Conservation (phyloP, 257 asterid genomes). For the Plectranthus barbatus region DNA sequence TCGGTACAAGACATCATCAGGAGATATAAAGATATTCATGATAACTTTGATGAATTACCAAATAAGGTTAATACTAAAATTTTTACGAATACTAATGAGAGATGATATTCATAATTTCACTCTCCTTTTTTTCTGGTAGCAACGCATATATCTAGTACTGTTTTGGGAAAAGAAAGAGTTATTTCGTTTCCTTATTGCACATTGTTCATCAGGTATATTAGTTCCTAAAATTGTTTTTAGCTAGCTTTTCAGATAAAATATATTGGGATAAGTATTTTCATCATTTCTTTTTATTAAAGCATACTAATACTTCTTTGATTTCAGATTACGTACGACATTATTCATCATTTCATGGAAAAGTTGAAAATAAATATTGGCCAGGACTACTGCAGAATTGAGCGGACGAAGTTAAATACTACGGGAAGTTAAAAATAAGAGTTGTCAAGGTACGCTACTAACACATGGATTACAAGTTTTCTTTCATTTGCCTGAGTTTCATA, state of each 20-base stretch:
- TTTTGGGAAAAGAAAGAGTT: no score
- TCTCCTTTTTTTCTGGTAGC: no score
- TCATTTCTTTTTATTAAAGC: not conserved
- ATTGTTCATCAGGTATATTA: not conserved
- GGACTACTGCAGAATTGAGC: conserved; percentile 34
- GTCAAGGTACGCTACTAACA: conserved; percentile 34
- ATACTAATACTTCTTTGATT: not conserved
- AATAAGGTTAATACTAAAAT: conserved; percentile 21
- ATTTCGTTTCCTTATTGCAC: not conserved
- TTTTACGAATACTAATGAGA: no score
- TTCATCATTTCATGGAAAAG: conserved; percentile 34
- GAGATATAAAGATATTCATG: conserved; percentile 34
- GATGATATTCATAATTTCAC: no score
- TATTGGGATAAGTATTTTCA: no score
- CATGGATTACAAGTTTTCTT: not conserved
- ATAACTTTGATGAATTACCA: conserved; percentile 41
- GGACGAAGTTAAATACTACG: no score
- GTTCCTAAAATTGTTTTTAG: conserved; percentile 11
- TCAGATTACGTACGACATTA: conserved; percentile 41
- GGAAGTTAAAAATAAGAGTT: conserved; percentile 29
- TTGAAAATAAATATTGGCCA: conserved; percentile 35
- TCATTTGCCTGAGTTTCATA: not conserved
- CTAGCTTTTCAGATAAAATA: conserved; percentile 48
- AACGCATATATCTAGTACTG: no score
- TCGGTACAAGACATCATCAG: conserved; percentile 38